Base-by-base conservation (phyloP, 768 basidiomycete genomes). In the Collybiopsis confluens region DNA sequence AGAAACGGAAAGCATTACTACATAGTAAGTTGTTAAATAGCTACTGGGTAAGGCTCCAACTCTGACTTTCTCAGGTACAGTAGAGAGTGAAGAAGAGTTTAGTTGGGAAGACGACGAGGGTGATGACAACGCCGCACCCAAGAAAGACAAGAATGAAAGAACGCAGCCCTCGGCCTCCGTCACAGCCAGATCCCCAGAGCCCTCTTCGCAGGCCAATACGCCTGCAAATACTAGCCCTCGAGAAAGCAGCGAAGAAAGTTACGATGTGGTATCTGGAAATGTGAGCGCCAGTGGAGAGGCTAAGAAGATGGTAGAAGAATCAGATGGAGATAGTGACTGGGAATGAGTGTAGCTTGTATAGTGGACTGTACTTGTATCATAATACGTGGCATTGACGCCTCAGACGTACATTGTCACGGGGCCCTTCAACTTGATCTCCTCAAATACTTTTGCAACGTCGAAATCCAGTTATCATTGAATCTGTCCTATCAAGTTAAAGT, bases 11-110 rank as follows among this genome's bases (percentile, higher is more conserved):
- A 65, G 83, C 82, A 28, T 69, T 95, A 30, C 71, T 95, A 30
- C 78, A 83, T 74, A 83, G 92, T 87, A 62, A 47, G 23, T 18
- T 43, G 30, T 46, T 27, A 9, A 51, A 49, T 27, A 20, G n/a
- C n/a, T n/a, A n/a, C n/a, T n/a, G n/a, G n/a, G n/a, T n/a, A n/a
- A n/a, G n/a, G n/a, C n/a, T n/a, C n/a, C n/a, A n/a, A n/a, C n/a
- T n/a, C 63, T n/a, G 10, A 45, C 11, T 6, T 33, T 33, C 10
- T 41, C 57, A 85, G 83, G 78, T n/a, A 74, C 83, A 3, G 67
- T 73, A 7, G 82, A 87, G 54, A 81, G 78, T 24, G 93, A 96
- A 42, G 93, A 95, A 30, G 87, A 91, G 55, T 93, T 96, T 68
- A 72, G 77, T 35, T 56, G 56, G 56, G 56, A 56, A 47, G 56